Evolutionary conservation across 805 yeast genomes (phyloP), one percentile per base, ranked within the genome.

Genomic region (Pichia nakasei): DNA sequence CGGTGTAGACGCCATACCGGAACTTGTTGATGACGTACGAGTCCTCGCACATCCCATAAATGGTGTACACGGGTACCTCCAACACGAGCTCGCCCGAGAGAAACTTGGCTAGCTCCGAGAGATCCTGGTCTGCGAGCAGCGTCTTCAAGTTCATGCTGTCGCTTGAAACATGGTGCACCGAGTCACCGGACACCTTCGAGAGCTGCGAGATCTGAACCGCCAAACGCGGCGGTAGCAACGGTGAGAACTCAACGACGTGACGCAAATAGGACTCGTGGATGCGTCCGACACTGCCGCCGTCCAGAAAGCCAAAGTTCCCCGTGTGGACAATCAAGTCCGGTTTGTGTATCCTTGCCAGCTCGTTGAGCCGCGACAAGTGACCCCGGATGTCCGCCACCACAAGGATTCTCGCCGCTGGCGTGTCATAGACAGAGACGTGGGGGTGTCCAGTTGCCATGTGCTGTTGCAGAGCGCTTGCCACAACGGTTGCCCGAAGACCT

Each of bases 281-380:
- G 53, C 67, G 64, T 20, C 60, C 64, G 7, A 82, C 68, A 36
- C 83, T 74, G 17, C 70, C 73, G 31, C 63, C 63, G 53, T 82
- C 84, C 63, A 83, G 76, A 57, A 84, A 82, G 12, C 94, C 94
- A 64, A 82, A 83, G 48, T 78, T 80, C n/a, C 91, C 89, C 4
- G 86, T 78, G 55, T 82, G 88, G 13, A 82, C 66, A 22, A 82
- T 70, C 20, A 73, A 52, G 35, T 71, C 69, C 3, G 83, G 84
- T 1, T 60, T 46, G 48, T 72, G 67, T 38, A 61, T 55, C 7
- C 46, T 48, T 0, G 80, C 83, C 27, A 80, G 65, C 26, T 56
- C 60, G 55, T 80, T 78, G 46, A 79, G 53, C 12, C 64, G 58
- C 1, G 75, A 61, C 21, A 80, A 57, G 44, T 75, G 69, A 9